Base-by-base conservation (phyloP, 179 eudicot species). In the Corrigiola litoralis region DNA sequence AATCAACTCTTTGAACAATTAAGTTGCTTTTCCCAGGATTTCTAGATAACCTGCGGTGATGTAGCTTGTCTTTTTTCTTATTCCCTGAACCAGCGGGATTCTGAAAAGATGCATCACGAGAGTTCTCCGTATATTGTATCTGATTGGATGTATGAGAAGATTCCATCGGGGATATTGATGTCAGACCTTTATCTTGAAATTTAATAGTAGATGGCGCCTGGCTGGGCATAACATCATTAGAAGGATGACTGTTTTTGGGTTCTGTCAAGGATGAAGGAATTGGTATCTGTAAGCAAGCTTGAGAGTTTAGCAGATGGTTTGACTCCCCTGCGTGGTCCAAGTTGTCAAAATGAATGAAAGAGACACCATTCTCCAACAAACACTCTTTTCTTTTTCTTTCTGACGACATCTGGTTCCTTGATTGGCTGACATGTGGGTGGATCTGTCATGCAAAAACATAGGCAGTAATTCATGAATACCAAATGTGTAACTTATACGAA, bases 91-190 rank as follows among this genome's bases (percentile, higher is more conserved):
- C 36, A 53, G 66, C 42, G 77, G 80, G 66, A 32, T 65, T 71
- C 61, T 70, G 73, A 63, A 80, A 68, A 67, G 88, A 69, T 59
- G 61, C 54, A 58, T 72, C 72, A 62, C 60, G 76, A 68, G 75
- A 53, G 42, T 64, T 74, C 68, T 75, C 82, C 40, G 58, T 23
- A 5, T 85, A 70, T 45, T 70, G 79, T 56, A 68, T 61, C 53
- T 66, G 75, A 59, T 52, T 82, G 20, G 90, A 84, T 64, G 81
- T 78, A 77, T 75, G 40, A 65, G 81, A 84, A 16, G 83, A 78
- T 31, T 74, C 86, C 73, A 65, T 84, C 2, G 72, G 76, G 67
- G 86, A 77, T 67, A 72, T 51, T 56, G 83, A 68, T 24, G 81
- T 69, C 51, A 68, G 62, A 37, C 73, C 65, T 41, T 61, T 75